A percentile compares a stretch with the other conserved stretches of the same genome.
phyloP scores from a whole-genome alignment of 345 rosid species.

The Anastatica hierochuntica region DNA sequence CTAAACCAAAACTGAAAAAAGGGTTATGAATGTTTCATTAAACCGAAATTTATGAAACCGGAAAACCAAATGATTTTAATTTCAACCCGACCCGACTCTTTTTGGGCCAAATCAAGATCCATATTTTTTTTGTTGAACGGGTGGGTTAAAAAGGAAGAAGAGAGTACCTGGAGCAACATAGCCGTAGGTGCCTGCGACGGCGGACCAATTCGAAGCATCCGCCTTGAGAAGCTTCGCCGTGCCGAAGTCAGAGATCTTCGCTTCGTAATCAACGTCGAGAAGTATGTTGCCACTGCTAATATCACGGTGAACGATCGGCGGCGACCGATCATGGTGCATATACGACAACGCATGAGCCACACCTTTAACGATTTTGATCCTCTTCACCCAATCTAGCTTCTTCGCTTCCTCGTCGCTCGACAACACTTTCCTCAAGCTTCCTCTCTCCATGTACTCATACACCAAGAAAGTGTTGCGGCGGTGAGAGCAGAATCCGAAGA shows the following conservation, averaged over 20 bases:
- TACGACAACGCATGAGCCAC: conserved; percentile 41
- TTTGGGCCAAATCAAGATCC: not conserved
- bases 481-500: conserved; percentile 32
- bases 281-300: conserved; percentile 30
- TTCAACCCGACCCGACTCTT: not conserved
- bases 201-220: conserved; percentile 31
- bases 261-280: conserved; percentile 26
- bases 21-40: too few relatives aligned
- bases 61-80: too few relatives aligned
- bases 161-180: conserved; percentile 42
- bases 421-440: conserved; percentile 29
- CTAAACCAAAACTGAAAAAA: too few relatives aligned
- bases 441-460: conserved; percentile 31
- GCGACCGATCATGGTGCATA: conserved; percentile 38
- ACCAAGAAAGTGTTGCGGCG: conserved; percentile 22
- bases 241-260: conserved; percentile 39
- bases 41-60: too few relatives aligned
- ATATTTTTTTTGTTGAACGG: not conserved
- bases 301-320: conserved; percentile 36
- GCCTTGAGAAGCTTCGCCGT: conserved; percentile 34
- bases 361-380: conserved; percentile 32
- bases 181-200: conserved; percentile 40
- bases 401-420: conserved; percentile 16
- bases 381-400: conserved; percentile 26
- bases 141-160: not conserved